Percentiles rank a stretch among this genome's conserved stretches.
These are phyloP conservation scores for Nectriaceae sp. DNA, from an alignment of 2,329 filamentous ascomycete species.

Conservation along the genomic window DNA sequence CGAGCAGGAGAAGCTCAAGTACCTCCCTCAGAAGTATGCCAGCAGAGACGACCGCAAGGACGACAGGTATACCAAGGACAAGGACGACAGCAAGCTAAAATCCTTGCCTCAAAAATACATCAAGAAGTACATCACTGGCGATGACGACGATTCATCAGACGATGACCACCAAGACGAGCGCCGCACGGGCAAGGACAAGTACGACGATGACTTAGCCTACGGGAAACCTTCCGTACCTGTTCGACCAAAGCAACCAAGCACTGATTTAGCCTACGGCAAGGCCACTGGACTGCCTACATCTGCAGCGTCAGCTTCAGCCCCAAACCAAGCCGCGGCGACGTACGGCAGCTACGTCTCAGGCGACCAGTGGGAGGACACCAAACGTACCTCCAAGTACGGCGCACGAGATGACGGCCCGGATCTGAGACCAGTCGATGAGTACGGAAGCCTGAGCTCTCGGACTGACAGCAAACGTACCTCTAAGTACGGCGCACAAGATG, in stretches of 20 bases:
- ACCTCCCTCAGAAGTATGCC: conserved; percentile 11
- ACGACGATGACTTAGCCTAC: conserved; percentile 54
- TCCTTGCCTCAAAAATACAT: conserved; percentile 52
- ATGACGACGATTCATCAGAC: conserved; percentile 23
- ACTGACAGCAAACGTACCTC: conserved; percentile 22
- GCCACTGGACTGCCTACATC: conserved; percentile 17
- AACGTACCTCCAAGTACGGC: conserved; percentile 11
- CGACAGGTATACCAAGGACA: conserved; percentile 14
- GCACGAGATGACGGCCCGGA: conserved; percentile 15
- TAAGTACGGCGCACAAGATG: conserved; percentile 20
- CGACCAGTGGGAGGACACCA: not conserved
- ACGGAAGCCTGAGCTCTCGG: conserved; percentile 11
- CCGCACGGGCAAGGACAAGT: conserved; percentile 32
- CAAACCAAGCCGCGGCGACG: conserved; percentile 19
- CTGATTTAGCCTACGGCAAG: conserved; percentile 28
- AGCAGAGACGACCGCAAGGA: conserved; percentile 23
- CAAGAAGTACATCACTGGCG: conserved; percentile 33
- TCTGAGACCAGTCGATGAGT: conserved; percentile 6
- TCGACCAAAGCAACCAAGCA: conserved; percentile 22
- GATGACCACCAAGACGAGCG: conserved; percentile 41
- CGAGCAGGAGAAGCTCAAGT: conserved; percentile 6
- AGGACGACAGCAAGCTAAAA: conserved; percentile 42
- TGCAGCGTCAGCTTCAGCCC: conserved; percentile 18
- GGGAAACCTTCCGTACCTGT: conserved; percentile 37
- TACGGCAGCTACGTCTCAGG: conserved; percentile 31